These are phyloP conservation scores for Silybum marianum DNA, from an alignment of 129 eudicot genomes.

Conservation along the genomic window DNA sequence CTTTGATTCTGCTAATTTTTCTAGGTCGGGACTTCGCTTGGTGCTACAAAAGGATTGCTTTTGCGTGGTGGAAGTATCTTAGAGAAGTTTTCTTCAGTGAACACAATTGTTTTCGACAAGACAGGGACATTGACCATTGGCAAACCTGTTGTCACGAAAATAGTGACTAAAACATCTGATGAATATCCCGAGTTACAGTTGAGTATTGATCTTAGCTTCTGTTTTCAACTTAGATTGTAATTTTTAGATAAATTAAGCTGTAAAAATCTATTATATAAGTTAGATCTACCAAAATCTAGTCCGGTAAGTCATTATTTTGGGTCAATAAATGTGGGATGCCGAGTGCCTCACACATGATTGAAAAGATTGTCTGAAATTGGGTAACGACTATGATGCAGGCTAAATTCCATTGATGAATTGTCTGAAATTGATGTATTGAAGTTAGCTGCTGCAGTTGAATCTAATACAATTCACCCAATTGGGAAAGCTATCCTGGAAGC, in stretches of 20 bases:
- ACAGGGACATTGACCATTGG: constrained; percentile 97
- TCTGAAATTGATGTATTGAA: constrained; percentile 76
- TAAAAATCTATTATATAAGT: neutral
- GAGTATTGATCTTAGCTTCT: constrained; percentile 30
- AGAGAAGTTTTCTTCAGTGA: constrained; percentile 80
- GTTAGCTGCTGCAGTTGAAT: constrained; percentile 96
- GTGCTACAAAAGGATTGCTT: constrained; percentile 95
- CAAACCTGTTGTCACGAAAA: constrained; percentile 85
- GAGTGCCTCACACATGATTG: neutral
- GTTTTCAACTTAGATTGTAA: neutral
- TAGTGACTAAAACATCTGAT: constrained; percentile 46
- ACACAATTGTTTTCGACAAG: constrained; percentile 91
- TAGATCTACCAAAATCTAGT: neutral
- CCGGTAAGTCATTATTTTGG: neutral
- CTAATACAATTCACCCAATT: constrained; percentile 92
- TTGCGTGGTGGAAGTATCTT: constrained; percentile 96
- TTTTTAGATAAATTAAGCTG: neutral
- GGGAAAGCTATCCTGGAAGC: constrained; percentile 97
- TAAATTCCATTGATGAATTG: constrained; percentile 39
- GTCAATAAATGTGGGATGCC: neutral
- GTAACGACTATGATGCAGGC: constrained; percentile 48
- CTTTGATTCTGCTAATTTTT: constrained; percentile 17
- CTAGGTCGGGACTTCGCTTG: constrained; percentile 98
- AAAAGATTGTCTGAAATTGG: constrained; percentile 13
- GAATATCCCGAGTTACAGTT: constrained; percentile 45